phyloP scores from a whole-genome alignment of 1,284 basidiomycete genomes.

The Porodaedalea pini region DNA sequence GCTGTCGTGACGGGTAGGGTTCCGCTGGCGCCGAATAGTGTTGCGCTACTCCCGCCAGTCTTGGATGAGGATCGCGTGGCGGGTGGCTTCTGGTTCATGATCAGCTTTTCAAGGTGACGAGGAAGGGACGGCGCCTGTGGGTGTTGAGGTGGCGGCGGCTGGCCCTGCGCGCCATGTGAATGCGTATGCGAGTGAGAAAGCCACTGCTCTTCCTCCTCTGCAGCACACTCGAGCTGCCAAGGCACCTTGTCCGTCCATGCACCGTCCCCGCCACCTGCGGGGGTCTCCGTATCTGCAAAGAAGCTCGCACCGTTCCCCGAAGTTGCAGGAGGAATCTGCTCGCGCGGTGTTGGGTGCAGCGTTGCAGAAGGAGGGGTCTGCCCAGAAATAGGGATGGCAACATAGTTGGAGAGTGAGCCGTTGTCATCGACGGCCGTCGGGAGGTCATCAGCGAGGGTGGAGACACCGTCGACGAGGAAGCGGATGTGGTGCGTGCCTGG shows the following conservation, averaged over 20 bases:
- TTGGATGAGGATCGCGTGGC: constrained; percentile 18
- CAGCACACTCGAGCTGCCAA: constrained; percentile 69
- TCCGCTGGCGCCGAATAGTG: constrained; percentile 12
- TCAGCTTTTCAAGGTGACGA: constrained; percentile 90
- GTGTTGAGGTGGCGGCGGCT: constrained; percentile 60
- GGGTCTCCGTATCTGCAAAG: constrained; percentile 17
- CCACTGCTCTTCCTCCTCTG: constrained; percentile 80
- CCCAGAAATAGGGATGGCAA: constrained; percentile 52
- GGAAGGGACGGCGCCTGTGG: constrained; percentile 86
- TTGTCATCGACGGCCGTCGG: constrained; percentile 93
- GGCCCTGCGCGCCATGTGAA: constrained; percentile 38
- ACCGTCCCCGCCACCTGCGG: constrained; percentile 31
- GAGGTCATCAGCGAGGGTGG: constrained; percentile 75
- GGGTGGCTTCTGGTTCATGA: constrained; percentile 65
- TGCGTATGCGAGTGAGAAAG: constrained; percentile 39
- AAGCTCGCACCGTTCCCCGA: constrained; percentile 31
- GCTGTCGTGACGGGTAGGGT: constrained; percentile 41
- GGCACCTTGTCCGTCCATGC: constrained; percentile 79
- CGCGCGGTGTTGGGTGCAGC: constrained; percentile 19
- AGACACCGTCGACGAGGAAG: constrained; percentile 93
- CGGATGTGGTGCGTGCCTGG: constrained; percentile 96
- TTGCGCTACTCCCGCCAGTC: constrained; percentile 22
- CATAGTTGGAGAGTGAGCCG: constrained; percentile 93
- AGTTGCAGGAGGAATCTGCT: constrained; percentile 24
- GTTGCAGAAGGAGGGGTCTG: constrained; percentile 31